phyloP scores from a whole-genome alignment of 2,329 filamentous ascomycete species.

The Penicillium sp. region DNA sequence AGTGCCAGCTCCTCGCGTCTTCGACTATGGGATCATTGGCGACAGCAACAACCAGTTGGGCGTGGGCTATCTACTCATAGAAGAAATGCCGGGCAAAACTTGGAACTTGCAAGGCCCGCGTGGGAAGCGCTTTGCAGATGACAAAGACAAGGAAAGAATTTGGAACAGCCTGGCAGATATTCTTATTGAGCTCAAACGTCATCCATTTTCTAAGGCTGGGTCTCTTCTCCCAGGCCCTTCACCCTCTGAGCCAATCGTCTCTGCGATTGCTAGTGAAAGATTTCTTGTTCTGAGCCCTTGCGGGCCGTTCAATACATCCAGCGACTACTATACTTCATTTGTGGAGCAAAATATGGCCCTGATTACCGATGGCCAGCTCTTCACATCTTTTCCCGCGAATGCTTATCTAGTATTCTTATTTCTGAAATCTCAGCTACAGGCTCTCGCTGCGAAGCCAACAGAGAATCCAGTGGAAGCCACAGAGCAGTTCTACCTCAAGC shows the following conservation, averaged over 20 bases:
- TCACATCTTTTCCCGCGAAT: slow-evolving; percentile 8
- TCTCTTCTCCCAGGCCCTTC: slow-evolving; percentile 10
- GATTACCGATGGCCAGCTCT: slow-evolving; percentile 11
- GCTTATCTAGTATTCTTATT: slow-evolving; percentile 7
- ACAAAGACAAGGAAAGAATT: slow-evolving; percentile 12
- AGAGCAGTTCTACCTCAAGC: slow-evolving; percentile 13
- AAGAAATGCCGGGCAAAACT: slow-evolving; percentile 10
- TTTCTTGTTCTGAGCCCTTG: slow-evolving; percentile 12
- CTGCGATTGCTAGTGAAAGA: slow-evolving; percentile 10
- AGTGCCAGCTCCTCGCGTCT: slow-evolving; percentile 38
- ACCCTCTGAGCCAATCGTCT: slow-evolving; percentile 8
- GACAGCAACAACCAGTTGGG: slow-evolving; percentile 8
- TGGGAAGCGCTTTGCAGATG: slow-evolving; percentile 11
- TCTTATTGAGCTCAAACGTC: slow-evolving; percentile 10
- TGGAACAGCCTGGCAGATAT: slow-evolving; percentile 12
- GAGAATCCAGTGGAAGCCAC: background rate
- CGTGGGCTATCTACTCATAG: slow-evolving; percentile 15
- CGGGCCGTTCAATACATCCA: slow-evolving; percentile 8
- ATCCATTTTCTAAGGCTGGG: slow-evolving; percentile 11
- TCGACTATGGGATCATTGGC: slow-evolving; percentile 33
- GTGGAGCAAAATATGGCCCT: slow-evolving; percentile 14
- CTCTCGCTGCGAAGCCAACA: background rate
- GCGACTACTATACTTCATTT: slow-evolving; percentile 9
- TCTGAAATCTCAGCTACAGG: slow-evolving; percentile 8
- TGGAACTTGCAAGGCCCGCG: slow-evolving; percentile 10